Percentiles rank a stretch among this genome's conserved stretches.
Conservation (phyloP, 352 stramenopile species). For the Phytophthora melonis region DNA sequence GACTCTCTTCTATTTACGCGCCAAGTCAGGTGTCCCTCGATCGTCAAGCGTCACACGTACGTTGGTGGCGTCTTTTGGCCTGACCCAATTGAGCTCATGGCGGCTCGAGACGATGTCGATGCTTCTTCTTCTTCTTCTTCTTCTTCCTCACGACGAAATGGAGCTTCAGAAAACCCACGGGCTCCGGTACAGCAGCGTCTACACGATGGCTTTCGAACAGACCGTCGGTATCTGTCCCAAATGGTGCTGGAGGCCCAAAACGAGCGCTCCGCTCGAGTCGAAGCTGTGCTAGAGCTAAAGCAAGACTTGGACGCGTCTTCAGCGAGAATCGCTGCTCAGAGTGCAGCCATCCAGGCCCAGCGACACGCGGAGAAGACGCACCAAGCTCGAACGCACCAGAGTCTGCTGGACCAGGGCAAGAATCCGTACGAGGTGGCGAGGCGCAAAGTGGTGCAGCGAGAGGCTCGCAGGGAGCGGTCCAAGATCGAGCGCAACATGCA, state of each 20-base stretch:
- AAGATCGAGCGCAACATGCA: conserved; percentile 63
- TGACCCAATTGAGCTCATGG: conserved; percentile 14
- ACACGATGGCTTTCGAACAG: conserved; percentile 56
- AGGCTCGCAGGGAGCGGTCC: conserved; percentile 44
- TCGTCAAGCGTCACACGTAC: conserved; percentile 25
- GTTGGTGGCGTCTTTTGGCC: background rate
- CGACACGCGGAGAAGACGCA: conserved; percentile 34
- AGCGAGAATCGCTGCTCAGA: conserved; percentile 55
- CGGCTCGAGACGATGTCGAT: conserved; percentile 1
- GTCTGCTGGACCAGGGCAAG: conserved; percentile 69
- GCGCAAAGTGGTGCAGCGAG: conserved; percentile 48
- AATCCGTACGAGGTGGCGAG: conserved; percentile 85
- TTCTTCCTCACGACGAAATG: background rate
- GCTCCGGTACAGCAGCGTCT: conserved; percentile 51
- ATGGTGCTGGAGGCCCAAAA: conserved; percentile 48
- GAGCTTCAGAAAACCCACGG: conserved; percentile 13
- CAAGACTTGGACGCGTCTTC: conserved; percentile 59
- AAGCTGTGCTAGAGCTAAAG: conserved; percentile 73
- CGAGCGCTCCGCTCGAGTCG: conserved; percentile 47
- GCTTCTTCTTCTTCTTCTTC: background rate
- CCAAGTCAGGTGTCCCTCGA: conserved; percentile 15
- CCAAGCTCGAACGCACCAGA: conserved; percentile 56
- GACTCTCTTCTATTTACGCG: background rate
- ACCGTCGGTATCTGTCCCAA: conserved; percentile 57
- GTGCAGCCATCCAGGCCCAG: conserved; percentile 42